phyloP scores from a whole-genome alignment of 2,329 filamentous ascomycete species.

The Alternaria gansuensis region DNA sequence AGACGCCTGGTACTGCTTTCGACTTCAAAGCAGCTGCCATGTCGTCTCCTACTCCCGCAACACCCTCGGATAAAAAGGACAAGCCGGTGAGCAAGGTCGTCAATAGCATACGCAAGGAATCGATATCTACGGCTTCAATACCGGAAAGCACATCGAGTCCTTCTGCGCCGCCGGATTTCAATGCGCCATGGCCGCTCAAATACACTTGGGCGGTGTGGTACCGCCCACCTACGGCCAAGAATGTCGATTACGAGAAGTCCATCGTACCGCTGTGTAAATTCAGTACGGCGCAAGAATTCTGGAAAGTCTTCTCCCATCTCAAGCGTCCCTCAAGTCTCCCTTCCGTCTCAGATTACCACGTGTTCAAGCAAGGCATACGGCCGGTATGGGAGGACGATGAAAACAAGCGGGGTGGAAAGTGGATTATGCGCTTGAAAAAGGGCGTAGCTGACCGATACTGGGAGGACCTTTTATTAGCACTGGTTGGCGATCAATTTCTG shows the following conservation, averaged over 20 bases:
- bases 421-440: constrained; percentile 97
- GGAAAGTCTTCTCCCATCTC: constrained; percentile 85
- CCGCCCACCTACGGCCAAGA: constrained; percentile 93
- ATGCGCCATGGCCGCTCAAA: constrained; percentile 68
- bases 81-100: constrained; percentile 44
- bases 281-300: constrained; percentile 87
- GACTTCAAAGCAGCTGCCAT: constrained; percentile 72
- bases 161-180: constrained; percentile 51
- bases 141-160: constrained; percentile 52
- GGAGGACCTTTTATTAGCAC: constrained; percentile 90
- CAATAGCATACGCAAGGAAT: constrained; percentile 50
- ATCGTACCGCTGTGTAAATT: constrained; percentile 86
- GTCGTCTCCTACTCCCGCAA: constrained; percentile 59
- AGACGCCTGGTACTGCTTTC: constrained; percentile 81
- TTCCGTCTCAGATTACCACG: constrained; percentile 94
- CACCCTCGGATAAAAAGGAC: constrained; percentile 69
- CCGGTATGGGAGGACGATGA: constrained; percentile 99
- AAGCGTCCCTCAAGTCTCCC: constrained; percentile 88
- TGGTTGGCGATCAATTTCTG: constrained; percentile 92
- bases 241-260: constrained; percentile 98
- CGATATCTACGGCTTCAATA: constrained; percentile 37
- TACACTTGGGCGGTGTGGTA: constrained; percentile 98
- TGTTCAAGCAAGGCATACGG: constrained; percentile 95
- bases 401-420: constrained; percentile 96
- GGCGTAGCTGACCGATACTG: constrained; percentile 96